A percentile compares a stretch with the other conserved stretches of the same genome.
These are phyloP conservation scores for Lumnitzera racemosa DNA, from an alignment of 345 rosid species.

Conservation along the genomic window DNA sequence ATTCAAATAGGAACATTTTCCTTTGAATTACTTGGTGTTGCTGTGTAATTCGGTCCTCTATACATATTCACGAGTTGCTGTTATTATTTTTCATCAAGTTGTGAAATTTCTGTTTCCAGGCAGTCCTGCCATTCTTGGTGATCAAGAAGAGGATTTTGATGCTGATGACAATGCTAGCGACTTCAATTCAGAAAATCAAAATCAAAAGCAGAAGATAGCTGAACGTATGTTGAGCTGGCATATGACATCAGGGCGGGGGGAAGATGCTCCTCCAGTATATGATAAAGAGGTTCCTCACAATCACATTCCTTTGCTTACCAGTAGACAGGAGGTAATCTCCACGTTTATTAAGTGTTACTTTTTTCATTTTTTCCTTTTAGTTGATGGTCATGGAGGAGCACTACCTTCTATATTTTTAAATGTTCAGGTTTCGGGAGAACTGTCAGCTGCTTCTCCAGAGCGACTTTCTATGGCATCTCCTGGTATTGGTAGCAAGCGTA, in stretches of 20 bases:
- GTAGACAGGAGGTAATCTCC: constrained; percentile 67
- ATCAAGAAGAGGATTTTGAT: constrained; percentile 59
- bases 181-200: constrained; percentile 45
- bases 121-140: constrained; percentile 83
- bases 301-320: constrained; percentile 71
- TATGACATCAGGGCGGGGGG: constrained; percentile 59
- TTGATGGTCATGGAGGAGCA: too few species aligned
- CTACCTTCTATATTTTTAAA: too few species aligned
- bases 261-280: constrained; percentile 56
- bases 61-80: too few species aligned
- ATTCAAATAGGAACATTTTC: too few species aligned
- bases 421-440: constrained; percentile 81
- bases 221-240: constrained; percentile 93
- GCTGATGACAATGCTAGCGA: constrained; percentile 51
- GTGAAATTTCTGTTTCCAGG: constrained; percentile 33
- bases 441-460: constrained; percentile 95
- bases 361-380: too few species aligned
- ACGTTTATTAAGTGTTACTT: constrained; percentile 1
- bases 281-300: constrained; percentile 80
- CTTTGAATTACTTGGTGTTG: too few species aligned
- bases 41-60: too few species aligned
- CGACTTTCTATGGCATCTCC: constrained; percentile 83
- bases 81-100: too few species aligned
- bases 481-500: constrained; percentile 57
- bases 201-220: constrained; percentile 61